These are phyloP conservation scores for Boletus insuetus DNA, from an alignment of 768 basidiomycete species.

Conservation along the genomic window DNA sequence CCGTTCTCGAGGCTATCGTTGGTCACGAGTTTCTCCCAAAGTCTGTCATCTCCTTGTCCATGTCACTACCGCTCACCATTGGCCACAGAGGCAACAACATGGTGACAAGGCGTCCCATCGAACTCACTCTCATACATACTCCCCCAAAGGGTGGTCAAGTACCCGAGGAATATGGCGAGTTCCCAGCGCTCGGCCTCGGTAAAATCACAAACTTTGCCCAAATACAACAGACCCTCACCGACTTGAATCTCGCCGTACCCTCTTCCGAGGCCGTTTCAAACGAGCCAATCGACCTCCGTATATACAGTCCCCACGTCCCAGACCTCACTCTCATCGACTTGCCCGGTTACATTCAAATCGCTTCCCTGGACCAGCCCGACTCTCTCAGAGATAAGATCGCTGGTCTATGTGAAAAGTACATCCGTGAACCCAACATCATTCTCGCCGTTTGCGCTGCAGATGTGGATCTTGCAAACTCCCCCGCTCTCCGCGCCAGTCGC, in stretches of 20 bases:
- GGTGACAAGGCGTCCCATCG: conserved; percentile 98
- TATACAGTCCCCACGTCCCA: conserved; percentile 93
- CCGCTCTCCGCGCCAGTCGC: conserved; percentile 88
- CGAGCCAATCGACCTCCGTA: conserved; percentile 94
- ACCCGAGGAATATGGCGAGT: conserved; percentile 86
- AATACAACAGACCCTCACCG: conserved; percentile 90
- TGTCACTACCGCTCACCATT: not conserved
- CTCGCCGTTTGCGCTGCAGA: conserved; percentile 99
- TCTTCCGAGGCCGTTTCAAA: conserved; percentile 88
- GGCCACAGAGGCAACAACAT: conserved; percentile 88
- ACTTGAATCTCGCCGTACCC: conserved; percentile 93
- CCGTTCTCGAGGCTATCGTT: conserved; percentile 94
- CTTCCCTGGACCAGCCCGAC: conserved; percentile 95
- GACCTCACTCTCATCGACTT: conserved; percentile 97
- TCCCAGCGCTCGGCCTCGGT: conserved; percentile 85
- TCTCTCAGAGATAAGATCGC: conserved; percentile 91
- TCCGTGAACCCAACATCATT: conserved; percentile 99
- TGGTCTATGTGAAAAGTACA: conserved; percentile 89
- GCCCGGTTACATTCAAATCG: conserved; percentile 95
- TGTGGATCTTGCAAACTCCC: conserved; percentile 97
- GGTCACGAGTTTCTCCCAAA: conserved; percentile 98
- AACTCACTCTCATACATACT: conserved; percentile 94
- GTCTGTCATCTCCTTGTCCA: conserved; percentile 47
- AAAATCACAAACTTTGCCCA: conserved; percentile 89
- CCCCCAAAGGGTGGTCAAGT: conserved; percentile 52